A percentile compares a stretch with the other conserved stretches of the same genome.
phyloP scores from a whole-genome alignment of 2,329 filamentous ascomycete genomes.

The Neobulgaria alba region DNA sequence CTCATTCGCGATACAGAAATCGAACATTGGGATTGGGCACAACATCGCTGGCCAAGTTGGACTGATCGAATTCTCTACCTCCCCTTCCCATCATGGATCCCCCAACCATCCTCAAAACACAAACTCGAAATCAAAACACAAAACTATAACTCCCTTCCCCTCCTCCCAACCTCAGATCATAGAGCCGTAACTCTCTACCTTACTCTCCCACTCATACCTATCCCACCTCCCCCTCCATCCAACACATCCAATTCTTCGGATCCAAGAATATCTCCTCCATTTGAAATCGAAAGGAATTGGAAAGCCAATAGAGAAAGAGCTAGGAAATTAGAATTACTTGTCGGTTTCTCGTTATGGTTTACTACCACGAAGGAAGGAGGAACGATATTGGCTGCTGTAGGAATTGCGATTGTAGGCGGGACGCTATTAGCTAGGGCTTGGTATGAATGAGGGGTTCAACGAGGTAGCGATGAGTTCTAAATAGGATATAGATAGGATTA shows the following conservation, averaged over 20 bases:
- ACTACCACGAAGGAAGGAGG: conserved; percentile 28
- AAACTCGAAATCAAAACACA: conserved; percentile 48
- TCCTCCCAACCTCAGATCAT: conserved; percentile 81
- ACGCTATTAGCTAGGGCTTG: no score
- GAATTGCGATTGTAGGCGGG: conserved; percentile 14
- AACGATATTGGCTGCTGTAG: conserved; percentile 22
- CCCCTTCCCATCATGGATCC: conserved; percentile 46
- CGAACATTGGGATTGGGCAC: conserved; percentile 63
- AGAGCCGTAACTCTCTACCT: conserved; percentile 69
- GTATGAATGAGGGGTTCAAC: no score
- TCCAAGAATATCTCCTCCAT: conserved; percentile 41
- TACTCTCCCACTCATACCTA: conserved; percentile 48
- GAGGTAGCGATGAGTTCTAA: no score
- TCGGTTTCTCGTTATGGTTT: conserved; percentile 45
- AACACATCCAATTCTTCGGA: conserved; percentile 24
- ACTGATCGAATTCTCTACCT: conserved; percentile 84
- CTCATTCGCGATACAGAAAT: conserved; percentile 32
- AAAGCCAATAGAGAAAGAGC: conserved; percentile 42
- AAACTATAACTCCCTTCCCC: conserved; percentile 65
- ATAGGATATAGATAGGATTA: no score
- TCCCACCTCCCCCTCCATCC: conserved; percentile 29
- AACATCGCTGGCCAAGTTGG: conserved; percentile 84
- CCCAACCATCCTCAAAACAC: no score
- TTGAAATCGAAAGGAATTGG: conserved; percentile 49
- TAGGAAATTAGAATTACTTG: conserved; percentile 47